Conservation (phyloP, 83 land plant species). For the Thuja plicata region DNA sequence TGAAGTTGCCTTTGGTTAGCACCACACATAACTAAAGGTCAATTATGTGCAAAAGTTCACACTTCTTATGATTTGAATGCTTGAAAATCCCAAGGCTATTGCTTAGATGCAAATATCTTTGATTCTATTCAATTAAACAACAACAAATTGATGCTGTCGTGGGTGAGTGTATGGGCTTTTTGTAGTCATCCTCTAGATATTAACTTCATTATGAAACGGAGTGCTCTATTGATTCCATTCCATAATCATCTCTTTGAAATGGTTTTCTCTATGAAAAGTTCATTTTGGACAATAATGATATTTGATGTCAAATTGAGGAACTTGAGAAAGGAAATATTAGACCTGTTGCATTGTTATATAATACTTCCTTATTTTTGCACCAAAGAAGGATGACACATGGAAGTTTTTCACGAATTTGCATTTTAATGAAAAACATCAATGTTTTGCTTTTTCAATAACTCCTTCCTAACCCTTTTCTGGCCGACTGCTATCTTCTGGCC, state of each 20-base stretch:
- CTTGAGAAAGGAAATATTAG: background rate
- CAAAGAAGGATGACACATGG: background rate
- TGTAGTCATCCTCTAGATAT: background rate
- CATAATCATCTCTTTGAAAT: background rate
- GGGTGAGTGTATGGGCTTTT: background rate
- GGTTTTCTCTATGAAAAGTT: background rate
- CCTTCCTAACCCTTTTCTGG: too few relatives aligned
- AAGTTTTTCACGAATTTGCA: background rate
- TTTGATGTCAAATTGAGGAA: background rate
- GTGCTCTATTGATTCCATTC: background rate
- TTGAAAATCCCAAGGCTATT: background rate
- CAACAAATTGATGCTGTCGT: background rate
- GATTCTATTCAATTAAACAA: background rate
- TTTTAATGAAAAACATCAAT: too few relatives aligned
- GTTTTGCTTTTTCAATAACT: background rate
- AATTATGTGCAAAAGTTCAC: background rate
- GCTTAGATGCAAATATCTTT: background rate
- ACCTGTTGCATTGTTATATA: background rate
- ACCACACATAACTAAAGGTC: background rate
- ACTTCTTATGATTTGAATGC: background rate
- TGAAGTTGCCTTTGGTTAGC: background rate
- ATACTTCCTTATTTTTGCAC: background rate
- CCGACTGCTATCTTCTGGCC: too few relatives aligned
- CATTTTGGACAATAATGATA: background rate
- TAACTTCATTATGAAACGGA: background rate